Percentiles rank a stretch among this genome's conserved stretches.
Conservation (phyloP, 768 basidiomycete genomes). For the Mycena leptocephala region DNA sequence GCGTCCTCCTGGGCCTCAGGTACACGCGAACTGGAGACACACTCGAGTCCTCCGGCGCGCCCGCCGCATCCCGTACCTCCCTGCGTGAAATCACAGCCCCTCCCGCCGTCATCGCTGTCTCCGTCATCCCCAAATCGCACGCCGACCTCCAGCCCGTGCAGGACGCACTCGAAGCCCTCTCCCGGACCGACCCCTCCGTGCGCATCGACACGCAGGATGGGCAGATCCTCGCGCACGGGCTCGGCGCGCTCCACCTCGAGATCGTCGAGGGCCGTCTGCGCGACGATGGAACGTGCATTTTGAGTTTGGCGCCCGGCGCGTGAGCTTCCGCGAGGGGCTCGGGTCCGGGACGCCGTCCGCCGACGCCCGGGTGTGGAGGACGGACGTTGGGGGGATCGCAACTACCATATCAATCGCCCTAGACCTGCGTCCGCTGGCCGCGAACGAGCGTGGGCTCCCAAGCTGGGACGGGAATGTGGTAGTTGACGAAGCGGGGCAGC, state of each 20-base stretch:
- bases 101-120: constrained; percentile 88
- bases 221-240: constrained; percentile 87
- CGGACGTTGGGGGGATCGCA: constrained; percentile 74
- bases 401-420: constrained; percentile 69
- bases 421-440: constrained; percentile 67
- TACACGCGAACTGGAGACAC: constrained; percentile 93
- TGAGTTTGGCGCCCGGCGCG: constrained; percentile 83
- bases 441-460: constrained; percentile 74
- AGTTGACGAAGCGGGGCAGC: constrained; percentile 66
- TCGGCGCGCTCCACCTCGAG: constrained; percentile 91
- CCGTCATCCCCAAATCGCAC: constrained; percentile 86
- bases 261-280: constrained; percentile 87
- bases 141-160: constrained; percentile 86
- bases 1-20: constrained; percentile 87
- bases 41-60: constrained; percentile 68
- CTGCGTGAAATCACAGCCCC: constrained; percentile 82
- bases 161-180: constrained; percentile 78
- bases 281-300: constrained; percentile 88
- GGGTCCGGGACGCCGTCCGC: constrained; percentile 50
- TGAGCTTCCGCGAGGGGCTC: constrained; percentile 84
- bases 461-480: constrained; percentile 88
- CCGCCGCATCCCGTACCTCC: constrained; percentile 56
- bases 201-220: constrained; percentile 87
- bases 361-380: constrained; percentile 69
- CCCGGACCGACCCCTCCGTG: constrained; percentile 93